These are phyloP conservation scores for Pezicula neosporulosa DNA, from an alignment of 2,329 filamentous ascomycete species.

Conservation along the genomic window DNA sequence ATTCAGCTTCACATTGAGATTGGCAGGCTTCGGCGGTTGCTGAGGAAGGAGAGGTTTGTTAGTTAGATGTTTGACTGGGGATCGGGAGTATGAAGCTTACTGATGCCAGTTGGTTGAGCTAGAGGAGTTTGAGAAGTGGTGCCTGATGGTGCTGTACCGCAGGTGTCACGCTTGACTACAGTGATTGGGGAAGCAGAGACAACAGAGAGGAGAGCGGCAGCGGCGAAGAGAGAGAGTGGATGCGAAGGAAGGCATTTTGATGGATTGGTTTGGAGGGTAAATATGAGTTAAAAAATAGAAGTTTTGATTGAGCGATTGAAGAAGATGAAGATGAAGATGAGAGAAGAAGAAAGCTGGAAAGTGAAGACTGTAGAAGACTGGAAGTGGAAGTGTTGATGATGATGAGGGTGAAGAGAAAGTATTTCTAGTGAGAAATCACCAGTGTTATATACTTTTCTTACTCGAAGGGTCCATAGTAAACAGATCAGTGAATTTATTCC, in stretches of 20 bases:
- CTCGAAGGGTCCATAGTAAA: background rate
- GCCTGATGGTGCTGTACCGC: slow-evolving; percentile 1
- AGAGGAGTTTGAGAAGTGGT: slow-evolving; percentile 1
- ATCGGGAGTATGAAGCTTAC: background rate
- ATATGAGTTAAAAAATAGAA: background rate
- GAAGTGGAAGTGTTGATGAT: background rate
- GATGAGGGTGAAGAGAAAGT: background rate
- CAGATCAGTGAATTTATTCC: background rate
- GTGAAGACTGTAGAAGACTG: background rate
- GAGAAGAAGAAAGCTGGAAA: background rate
- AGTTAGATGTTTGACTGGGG: background rate
- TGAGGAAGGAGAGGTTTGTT: background rate
- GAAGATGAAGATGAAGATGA: background rate
- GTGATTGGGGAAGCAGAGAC: background rate
- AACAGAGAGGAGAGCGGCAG: background rate
- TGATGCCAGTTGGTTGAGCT: slow-evolving; percentile 1
- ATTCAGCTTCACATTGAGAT: slow-evolving; percentile 11
- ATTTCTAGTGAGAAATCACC: background rate
- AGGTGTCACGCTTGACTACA: background rate
- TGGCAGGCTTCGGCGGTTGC: slow-evolving; percentile 5
- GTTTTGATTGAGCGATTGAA: too few species aligned
- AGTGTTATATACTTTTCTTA: background rate
- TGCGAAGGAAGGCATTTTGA: slow-evolving; percentile 2
- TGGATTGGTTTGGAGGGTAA: background rate
- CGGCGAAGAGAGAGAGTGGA: background rate